A percentile compares a stretch with the other conserved stretches of the same genome.
These are phyloP conservation scores for Apiospora arundinis DNA, from an alignment of 2,329 filamentous ascomycete species.

Conservation along the genomic window DNA sequence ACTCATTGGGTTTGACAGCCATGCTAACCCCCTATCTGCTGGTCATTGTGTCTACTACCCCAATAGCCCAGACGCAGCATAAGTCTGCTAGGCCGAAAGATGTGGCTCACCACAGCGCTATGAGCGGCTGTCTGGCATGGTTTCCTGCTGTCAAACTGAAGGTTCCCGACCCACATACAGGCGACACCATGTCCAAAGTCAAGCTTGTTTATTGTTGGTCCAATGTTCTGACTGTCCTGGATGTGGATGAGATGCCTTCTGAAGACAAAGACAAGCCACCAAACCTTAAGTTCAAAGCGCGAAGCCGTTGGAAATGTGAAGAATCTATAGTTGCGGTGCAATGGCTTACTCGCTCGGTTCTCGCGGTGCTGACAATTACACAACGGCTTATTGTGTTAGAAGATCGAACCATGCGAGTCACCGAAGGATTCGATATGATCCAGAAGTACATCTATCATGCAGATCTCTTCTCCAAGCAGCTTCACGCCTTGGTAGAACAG, in stretches of 20 bases:
- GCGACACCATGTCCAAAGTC: conserved; percentile 74
- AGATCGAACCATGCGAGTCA: conserved; percentile 86
- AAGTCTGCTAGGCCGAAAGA: conserved; percentile 93
- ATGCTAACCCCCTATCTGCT: conserved; percentile 95
- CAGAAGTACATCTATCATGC: conserved; percentile 91
- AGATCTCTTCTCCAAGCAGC: conserved; percentile 87
- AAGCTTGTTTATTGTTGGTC: conserved; percentile 99
- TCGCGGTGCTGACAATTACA: conserved; percentile 91
- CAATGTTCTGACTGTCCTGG: conserved; percentile 91
- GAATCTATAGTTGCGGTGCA: conserved; percentile 96
- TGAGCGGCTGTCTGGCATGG: conserved; percentile 96
- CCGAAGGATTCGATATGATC: conserved; percentile 91
- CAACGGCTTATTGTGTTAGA: conserved; percentile 93
- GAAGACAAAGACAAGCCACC: conserved; percentile 79
- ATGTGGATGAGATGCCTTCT: conserved; percentile 76
- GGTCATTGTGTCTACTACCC: conserved; percentile 96
- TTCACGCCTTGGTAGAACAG: conserved; percentile 85
- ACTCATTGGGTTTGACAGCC: conserved; percentile 87
- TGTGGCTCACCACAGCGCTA: conserved; percentile 83
- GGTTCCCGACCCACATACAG: conserved; percentile 68
- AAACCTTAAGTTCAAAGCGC: conserved; percentile 77
- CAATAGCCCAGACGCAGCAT: conserved; percentile 93
- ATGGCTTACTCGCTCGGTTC: conserved; percentile 92
- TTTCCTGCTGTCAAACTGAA: conserved; percentile 96
- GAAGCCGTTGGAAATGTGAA: conserved; percentile 90